Evolutionary conservation across 75 land plant genomes (phyloP).

Genomic region (Ceratopteris richardii): DNA sequence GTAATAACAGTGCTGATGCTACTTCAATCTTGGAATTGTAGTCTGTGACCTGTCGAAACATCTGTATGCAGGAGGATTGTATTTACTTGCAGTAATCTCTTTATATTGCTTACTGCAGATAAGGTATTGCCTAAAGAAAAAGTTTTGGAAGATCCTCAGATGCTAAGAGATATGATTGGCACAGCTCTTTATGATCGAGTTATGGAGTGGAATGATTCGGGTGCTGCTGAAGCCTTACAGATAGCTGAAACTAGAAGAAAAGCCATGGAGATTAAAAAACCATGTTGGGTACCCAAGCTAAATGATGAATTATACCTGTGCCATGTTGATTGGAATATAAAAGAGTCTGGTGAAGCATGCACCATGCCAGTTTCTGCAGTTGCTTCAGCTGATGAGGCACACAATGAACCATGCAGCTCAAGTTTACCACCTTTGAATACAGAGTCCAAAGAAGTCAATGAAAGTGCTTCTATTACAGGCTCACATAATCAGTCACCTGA

Average conservation of each 20-base stretch:
- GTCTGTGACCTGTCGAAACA: no score
- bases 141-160: not conserved
- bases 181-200: not conserved
- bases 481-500: not conserved
- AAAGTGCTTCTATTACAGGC: not conserved
- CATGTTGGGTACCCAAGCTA: conserved; percentile 1
- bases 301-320: not conserved
- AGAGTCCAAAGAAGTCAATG: not conserved
- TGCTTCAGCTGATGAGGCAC: not conserved
- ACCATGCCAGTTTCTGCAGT: not conserved
- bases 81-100: no score
- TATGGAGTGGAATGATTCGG: conserved; percentile 6
- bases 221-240: conserved; percentile 1
- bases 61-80: no score
- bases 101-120: not conserved
- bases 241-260: not conserved
- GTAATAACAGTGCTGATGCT: no score
- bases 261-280: not conserved
- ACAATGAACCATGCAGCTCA: not conserved
- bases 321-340: not conserved
- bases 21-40: no score
- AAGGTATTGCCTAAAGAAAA: not conserved
- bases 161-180: not conserved
- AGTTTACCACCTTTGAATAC: not conserved
- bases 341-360: not conserved